A percentile compares a stretch with the other conserved stretches of the same genome.
phyloP scores from a whole-genome alignment of 2,329 filamentous ascomycete genomes.

The Ophiosphaerella herpotricha region DNA sequence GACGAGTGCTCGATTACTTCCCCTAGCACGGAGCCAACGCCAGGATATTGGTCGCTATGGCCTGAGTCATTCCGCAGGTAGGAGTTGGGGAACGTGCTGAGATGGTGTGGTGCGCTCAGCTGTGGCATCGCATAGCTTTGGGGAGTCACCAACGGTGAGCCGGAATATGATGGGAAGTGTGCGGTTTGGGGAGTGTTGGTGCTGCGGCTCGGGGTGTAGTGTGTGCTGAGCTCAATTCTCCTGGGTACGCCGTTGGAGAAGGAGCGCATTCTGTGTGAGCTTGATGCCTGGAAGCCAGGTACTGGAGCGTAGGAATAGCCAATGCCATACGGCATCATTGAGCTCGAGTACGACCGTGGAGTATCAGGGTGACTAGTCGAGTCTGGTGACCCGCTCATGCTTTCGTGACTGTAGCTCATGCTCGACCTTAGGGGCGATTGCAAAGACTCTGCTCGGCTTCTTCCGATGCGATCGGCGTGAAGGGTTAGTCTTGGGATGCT shows the following conservation, averaged over 20 bases:
- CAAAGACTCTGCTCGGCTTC: conserved; percentile 49
- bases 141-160: conserved; percentile 46
- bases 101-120: conserved; percentile 47
- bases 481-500: conserved; percentile 50
- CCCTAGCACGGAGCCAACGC: conserved; percentile 41
- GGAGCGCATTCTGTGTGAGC: conserved; percentile 45
- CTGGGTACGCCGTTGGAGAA: conserved; percentile 46
- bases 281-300: conserved; percentile 46
- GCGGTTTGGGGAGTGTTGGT: conserved; percentile 46
- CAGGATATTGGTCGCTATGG: conserved; percentile 42
- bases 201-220: conserved; percentile 43
- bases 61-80: conserved; percentile 44
- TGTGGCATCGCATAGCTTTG: conserved; percentile 44
- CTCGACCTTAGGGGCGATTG: conserved; percentile 53
- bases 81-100: conserved; percentile 44
- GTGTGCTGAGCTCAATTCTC: conserved; percentile 48
- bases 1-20: conserved; percentile 40
- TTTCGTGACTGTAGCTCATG: conserved; percentile 50
- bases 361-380: conserved; percentile 28
- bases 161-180: conserved; percentile 47
- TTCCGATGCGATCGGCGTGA: conserved; percentile 49
- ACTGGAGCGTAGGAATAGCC: conserved; percentile 47
- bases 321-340: conserved; percentile 47
- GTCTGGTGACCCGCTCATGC: conserved; percentile 31
- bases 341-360: conserved; percentile 35